Percentiles rank a stretch among this genome's conserved stretches.
Evolutionary conservation across 2,329 filamentous ascomycete genomes (phyloP).

Genomic region (Drechslerella coelobrocha): DNA sequence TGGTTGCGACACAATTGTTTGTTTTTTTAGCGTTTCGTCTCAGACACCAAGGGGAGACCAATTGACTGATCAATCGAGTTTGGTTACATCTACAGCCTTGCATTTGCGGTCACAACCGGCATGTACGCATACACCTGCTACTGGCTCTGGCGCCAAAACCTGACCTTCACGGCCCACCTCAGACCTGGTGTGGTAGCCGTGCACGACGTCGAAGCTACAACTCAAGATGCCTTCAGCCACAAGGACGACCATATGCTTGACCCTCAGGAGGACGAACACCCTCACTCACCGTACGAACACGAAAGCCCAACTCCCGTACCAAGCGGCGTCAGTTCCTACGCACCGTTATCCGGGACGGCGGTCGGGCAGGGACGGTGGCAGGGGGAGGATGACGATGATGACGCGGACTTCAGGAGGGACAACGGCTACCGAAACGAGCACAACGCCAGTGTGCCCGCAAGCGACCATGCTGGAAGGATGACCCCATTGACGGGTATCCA

Average conservation of each 20-base stretch:
- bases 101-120: slow-evolving; percentile 52
- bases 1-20: no score
- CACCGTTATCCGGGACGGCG: slow-evolving; percentile 36
- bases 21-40: no score
- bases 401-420: slow-evolving; percentile 40
- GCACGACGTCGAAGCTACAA: slow-evolving; percentile 46
- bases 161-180: slow-evolving; percentile 39
- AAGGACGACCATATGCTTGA: slow-evolving; percentile 35
- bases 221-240: slow-evolving; percentile 49
- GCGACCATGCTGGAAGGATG: slow-evolving; percentile 32
- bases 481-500: slow-evolving; percentile 43
- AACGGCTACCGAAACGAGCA: slow-evolving; percentile 39
- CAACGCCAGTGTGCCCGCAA: slow-evolving; percentile 24
- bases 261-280: slow-evolving; percentile 22
- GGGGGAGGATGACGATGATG: slow-evolving; percentile 46
- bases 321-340: slow-evolving; percentile 29
- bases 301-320: slow-evolving; percentile 19
- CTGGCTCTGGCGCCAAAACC: slow-evolving; percentile 52
- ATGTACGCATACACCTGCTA: slow-evolving; percentile 55
- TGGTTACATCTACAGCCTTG: slow-evolving; percentile 52
- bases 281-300: slow-evolving; percentile 33
- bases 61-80: no score
- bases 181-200: slow-evolving; percentile 22
- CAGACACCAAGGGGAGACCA: no score
- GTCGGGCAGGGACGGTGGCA: slow-evolving; percentile 48